A percentile compares a stretch with the other conserved stretches of the same genome.
These are phyloP conservation scores for Geranomyces michiganensis DNA, from an alignment of 192 early-diverging fungal species.

Conservation along the genomic window DNA sequence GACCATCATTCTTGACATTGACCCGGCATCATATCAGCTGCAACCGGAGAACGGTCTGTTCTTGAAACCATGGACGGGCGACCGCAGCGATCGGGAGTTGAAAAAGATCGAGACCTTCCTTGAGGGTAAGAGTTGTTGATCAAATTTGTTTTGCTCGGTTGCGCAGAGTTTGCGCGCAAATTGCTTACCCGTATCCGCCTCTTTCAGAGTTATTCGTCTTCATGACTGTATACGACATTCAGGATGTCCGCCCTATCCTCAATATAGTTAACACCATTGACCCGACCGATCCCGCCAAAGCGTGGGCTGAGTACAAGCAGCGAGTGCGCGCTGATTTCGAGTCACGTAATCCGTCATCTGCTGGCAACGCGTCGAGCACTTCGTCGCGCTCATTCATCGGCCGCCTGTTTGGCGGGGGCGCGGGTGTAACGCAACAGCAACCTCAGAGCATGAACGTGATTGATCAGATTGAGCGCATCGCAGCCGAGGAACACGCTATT, in stretches of 20 bases:
- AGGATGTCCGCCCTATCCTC: constrained; percentile 54
- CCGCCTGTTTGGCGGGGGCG: constrained; percentile 34
- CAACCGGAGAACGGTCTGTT: constrained; percentile 93
- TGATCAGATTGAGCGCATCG: constrained; percentile 68
- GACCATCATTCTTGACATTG: constrained; percentile 91
- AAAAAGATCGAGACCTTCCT: constrained; percentile 86
- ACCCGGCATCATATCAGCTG: constrained; percentile 77
- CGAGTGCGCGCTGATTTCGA: constrained; percentile 39
- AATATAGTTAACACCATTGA: constrained; percentile 34
- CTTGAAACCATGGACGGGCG: constrained; percentile 85
- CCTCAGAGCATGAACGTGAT: constrained; percentile 60
- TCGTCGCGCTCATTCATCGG: constrained; percentile 10
- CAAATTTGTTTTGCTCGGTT: too few relatives aligned
- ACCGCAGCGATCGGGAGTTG: constrained; percentile 78
- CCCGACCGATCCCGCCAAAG: constrained; percentile 40
- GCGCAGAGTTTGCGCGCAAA: too few relatives aligned
- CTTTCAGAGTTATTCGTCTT: constrained; percentile 50
- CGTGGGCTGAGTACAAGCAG: constrained; percentile 51
- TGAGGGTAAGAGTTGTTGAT: constrained; percentile 63
- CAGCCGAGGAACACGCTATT: constrained; percentile 63
- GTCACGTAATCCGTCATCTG: constrained; percentile 14
- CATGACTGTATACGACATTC: constrained; percentile 37
- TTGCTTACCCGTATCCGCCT: background rate
- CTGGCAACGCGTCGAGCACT: background rate
- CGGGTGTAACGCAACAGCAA: constrained; percentile 39